A percentile compares a stretch with the other conserved stretches of the same genome.
Evolutionary conservation across 2,329 filamentous ascomycete genomes (phyloP).

Genomic region (Phaeosphaeria sp.): DNA sequence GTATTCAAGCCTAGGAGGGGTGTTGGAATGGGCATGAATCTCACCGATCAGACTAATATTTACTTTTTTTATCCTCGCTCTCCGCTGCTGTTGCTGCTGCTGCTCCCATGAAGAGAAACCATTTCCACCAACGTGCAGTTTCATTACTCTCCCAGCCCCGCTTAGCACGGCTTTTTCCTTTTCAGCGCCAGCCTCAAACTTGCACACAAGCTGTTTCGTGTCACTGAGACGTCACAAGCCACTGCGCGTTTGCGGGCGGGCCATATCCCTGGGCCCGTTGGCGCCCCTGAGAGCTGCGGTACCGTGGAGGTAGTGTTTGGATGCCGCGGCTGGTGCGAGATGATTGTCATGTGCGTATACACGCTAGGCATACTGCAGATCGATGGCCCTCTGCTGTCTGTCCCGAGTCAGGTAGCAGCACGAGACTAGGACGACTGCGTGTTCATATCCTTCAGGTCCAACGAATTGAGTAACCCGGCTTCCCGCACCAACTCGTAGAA

Average conservation of each 20-base stretch:
- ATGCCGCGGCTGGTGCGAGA: background rate
- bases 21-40: background rate
- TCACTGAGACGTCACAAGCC: background rate
- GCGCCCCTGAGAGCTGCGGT: background rate
- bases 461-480: constrained; percentile 70
- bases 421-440: background rate
- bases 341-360: background rate
- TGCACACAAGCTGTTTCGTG: background rate
- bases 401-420: background rate
- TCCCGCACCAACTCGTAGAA: constrained; percentile 94
- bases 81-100: too few relatives aligned
- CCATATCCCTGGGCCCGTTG: background rate
- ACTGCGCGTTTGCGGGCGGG: background rate
- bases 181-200: background rate
- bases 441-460: constrained; percentile 14
- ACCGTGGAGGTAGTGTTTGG: background rate
- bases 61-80: constrained; percentile 3
- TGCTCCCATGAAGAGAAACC: too few relatives aligned
- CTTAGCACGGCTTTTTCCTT: background rate
- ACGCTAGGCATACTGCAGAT: background rate
- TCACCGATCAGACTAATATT: constrained; percentile 4
- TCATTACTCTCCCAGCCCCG: background rate
- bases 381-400: too few relatives aligned
- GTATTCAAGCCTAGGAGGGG: background rate
- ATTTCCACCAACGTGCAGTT: too few relatives aligned